phyloP scores from a whole-genome alignment of 176 grass and related monocot genomes.

The Zoysia pacifica region DNA sequence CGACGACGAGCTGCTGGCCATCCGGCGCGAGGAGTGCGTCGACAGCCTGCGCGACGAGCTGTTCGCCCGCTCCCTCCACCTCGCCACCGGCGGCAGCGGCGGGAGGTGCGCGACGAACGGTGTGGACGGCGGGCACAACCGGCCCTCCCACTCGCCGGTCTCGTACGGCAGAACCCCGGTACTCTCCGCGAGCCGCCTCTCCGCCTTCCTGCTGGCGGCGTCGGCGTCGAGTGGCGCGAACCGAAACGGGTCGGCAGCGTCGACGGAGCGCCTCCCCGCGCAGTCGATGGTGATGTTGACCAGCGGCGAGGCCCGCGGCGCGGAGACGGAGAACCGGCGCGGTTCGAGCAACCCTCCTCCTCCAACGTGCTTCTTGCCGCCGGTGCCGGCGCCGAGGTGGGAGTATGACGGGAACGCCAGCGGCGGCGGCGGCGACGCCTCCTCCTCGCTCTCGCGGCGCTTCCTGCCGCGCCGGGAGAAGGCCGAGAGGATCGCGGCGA shows the following conservation, averaged over 20 bases:
- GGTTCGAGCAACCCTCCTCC: constrained; percentile 6
- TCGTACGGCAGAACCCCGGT: constrained; percentile 5
- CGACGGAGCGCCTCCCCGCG: constrained; percentile 63
- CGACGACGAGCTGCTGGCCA: constrained; percentile 49
- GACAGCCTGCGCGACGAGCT: constrained; percentile 26
- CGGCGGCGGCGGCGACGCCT: not conserved
- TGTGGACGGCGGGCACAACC: constrained; percentile 65
- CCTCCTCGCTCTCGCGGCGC: constrained; percentile 25
- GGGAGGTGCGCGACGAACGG: constrained; percentile 42
- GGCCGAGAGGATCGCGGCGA: constrained; percentile 64
- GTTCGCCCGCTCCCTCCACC: constrained; percentile 30
- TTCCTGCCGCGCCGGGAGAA: constrained; percentile 59
- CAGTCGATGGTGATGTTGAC: constrained; percentile 66
- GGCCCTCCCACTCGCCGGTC: constrained; percentile 56
- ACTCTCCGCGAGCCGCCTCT: constrained; percentile 23
- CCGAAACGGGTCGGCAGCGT: constrained; percentile 49
- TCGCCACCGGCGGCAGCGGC: constrained; percentile 4
- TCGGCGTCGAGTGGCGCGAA: constrained; percentile 33
- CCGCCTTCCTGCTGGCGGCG: constrained; percentile 33
- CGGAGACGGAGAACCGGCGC: constrained; percentile 51
- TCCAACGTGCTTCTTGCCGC: constrained; percentile 7
- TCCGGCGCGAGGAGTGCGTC: constrained; percentile 41
- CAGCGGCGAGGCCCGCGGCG: constrained; percentile 38
- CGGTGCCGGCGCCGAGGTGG: not conserved
- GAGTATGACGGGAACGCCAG: constrained; percentile 43